A percentile compares a stretch with the other conserved stretches of the same genome.
These are phyloP conservation scores for Madurella fahalii DNA, from an alignment of 2,329 filamentous ascomycete genomes.

Conservation along the genomic window DNA sequence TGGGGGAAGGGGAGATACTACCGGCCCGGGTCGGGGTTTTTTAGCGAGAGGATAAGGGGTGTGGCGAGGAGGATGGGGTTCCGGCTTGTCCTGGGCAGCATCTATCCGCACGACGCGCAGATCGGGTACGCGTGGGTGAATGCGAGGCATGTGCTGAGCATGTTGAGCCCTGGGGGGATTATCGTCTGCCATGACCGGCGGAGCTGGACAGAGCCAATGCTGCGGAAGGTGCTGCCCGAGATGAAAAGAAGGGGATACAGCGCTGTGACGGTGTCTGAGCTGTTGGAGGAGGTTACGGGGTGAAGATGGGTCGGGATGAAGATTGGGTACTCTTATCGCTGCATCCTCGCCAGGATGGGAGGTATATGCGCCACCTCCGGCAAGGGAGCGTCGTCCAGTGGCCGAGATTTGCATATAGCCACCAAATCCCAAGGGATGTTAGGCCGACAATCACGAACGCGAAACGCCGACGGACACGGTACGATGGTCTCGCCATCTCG, in stretches of 20 bases:
- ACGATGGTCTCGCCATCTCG: no score
- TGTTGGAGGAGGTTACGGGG: slow-evolving; percentile 45
- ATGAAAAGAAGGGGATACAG: slow-evolving; percentile 65
- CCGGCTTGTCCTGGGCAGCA: slow-evolving; percentile 70
- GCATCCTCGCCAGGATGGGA: no score
- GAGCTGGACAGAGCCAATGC: slow-evolving; percentile 78
- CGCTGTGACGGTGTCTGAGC: slow-evolving; percentile 66
- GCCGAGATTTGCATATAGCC: no score
- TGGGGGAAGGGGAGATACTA: slow-evolving; percentile 58
- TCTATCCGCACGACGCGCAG: slow-evolving; percentile 92
- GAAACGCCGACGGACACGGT: no score
- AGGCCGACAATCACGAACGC: no score
- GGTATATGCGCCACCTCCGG: no score
- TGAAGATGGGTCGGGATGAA: slow-evolving; percentile 1
- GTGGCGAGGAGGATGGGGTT: slow-evolving; percentile 61
- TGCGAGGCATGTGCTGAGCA: slow-evolving; percentile 73
- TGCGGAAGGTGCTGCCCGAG: slow-evolving; percentile 67
- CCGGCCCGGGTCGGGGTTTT: slow-evolving; percentile 80
- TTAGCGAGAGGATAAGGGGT: slow-evolving; percentile 65
- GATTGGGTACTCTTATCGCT: neutral
- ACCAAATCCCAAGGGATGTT: no score
- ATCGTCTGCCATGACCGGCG: slow-evolving; percentile 84
- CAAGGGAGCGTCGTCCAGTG: no score
- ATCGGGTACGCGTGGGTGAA: slow-evolving; percentile 67
- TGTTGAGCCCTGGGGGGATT: slow-evolving; percentile 71